phyloP scores from a whole-genome alignment of 768 basidiomycete species.

The Ramaria sp. region DNA sequence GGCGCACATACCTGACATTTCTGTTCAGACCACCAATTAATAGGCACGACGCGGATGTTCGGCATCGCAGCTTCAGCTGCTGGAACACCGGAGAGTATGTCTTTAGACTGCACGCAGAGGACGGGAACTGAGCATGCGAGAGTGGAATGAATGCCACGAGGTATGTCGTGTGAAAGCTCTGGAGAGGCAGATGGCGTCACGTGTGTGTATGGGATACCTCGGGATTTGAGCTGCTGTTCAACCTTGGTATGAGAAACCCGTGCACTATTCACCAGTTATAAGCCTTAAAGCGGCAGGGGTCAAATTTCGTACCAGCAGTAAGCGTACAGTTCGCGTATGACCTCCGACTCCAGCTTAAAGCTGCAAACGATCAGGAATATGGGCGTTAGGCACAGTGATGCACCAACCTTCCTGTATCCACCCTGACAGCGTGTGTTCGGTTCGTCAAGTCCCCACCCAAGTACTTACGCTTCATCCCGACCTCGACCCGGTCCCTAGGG shows the following conservation, averaged over 20 bases:
- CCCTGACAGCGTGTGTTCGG: neutral
- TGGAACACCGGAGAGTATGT: constrained; percentile 73
- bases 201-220: constrained; percentile 65
- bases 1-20: constrained; percentile 39
- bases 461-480: constrained; percentile 5
- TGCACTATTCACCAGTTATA: constrained; percentile 37
- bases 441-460: neutral
- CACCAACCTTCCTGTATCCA: neutral
- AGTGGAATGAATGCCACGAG: constrained; percentile 47
- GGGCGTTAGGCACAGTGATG: neutral
- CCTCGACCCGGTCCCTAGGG: neutral
- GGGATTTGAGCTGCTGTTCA: constrained; percentile 76
- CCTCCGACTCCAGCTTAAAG: constrained; percentile 63
- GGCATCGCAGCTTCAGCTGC: constrained; percentile 91
- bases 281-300: neutral
- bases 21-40: constrained; percentile 86
- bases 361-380: constrained; percentile 11
- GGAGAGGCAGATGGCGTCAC: constrained; percentile 46
- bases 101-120: constrained; percentile 69
- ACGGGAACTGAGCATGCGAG: constrained; percentile 72
- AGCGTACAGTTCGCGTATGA: constrained; percentile 68
- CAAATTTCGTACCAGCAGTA: constrained; percentile 87
- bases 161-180: constrained; percentile 10
- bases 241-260: constrained; percentile 85
- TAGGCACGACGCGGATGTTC: constrained; percentile 78